Evolutionary conservation across 192 early-diverging fungal genomes (phyloP), one percentile per base, ranked within the genome.

Genomic region (Lobosporangium transversale): DNA sequence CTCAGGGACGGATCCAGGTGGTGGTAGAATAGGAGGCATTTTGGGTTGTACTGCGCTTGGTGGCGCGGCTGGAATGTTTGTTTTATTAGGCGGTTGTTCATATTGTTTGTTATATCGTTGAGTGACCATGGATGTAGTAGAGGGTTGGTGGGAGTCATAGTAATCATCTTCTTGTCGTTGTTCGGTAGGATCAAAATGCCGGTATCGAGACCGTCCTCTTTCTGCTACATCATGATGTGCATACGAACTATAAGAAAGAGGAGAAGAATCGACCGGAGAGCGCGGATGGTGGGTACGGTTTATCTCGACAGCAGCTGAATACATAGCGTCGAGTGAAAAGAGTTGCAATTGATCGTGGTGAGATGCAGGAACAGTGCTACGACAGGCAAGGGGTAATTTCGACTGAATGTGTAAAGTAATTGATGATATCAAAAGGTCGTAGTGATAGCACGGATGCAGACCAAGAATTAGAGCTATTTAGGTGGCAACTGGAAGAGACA

Each of bases 1-100:
- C 20, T 44, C 65, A 32, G 73, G 73, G 12, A 67, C 53, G 6
- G 73, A 67, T 18, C 73, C 73, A 51, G 73, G 73, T 3, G 73
- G 58, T 2, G 73, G 73, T 3, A 76, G 59, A 2, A 76, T 44
- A 15, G 62, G 70, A 1, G 70, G 63, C 26, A 74, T 30, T 36
- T 59, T 66, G 2, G 57, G 70, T 4, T 64, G 40, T 27, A n/a
- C 20, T 12, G 29, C 56, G 9, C 30, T 40, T 5, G 68, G 37
- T 18, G 33, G 56, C 23, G 48, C 2, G 9, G 43, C 53, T 29
- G 23, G 51, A 23, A 3, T 58, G 36, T 26, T 9, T 9, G n/a
- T n/a, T n/a, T n/a, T n/a, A n/a, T n/a, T n/a, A 50, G 48, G 23
- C 12, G 23, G 48, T 17, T 47, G 45, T 24, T 50, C 23, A 50